These are phyloP conservation scores for Pterocarpus macrocarpus DNA, from an alignment of 306 rosid genomes.

Conservation along the genomic window DNA sequence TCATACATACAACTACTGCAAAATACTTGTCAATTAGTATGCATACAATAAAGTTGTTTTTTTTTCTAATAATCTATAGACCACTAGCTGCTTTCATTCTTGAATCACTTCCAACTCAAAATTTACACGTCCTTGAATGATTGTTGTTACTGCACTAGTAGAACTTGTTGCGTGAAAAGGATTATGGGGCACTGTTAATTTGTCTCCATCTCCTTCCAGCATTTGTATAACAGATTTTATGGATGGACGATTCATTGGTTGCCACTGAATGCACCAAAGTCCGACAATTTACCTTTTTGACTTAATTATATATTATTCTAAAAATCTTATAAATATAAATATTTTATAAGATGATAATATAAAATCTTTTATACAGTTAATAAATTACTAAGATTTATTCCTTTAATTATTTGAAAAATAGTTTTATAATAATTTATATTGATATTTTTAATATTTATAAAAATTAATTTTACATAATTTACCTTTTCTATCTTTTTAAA, in stretches of 20 bases:
- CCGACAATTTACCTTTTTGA: slow-evolving; percentile 9
- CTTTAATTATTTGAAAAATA: no score
- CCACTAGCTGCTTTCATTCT: background rate
- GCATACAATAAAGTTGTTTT: background rate
- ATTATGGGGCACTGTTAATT: background rate
- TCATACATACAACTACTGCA: background rate
- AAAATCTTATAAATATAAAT: no score
- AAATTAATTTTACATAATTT: no score
- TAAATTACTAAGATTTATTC: no score
- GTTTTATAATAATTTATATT: no score
- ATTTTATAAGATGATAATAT: no score
- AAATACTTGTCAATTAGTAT: background rate
- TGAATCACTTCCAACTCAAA: background rate
- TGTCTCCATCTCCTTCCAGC: background rate
- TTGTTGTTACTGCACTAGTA: background rate
- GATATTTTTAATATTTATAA: no score
- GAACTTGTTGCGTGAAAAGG: background rate
- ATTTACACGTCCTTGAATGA: background rate
- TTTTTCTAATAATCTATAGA: background rate
- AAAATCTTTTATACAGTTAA: no score
- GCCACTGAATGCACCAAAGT: background rate
- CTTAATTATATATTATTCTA: no score
- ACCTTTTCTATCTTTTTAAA: no score
- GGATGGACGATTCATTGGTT: background rate
- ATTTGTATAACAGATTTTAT: background rate